A percentile compares a stretch with the other conserved stretches of the same genome.
These are phyloP conservation scores for Didymella arachidicola DNA, from an alignment of 2,329 filamentous ascomycete genomes.

Conservation along the genomic window DNA sequence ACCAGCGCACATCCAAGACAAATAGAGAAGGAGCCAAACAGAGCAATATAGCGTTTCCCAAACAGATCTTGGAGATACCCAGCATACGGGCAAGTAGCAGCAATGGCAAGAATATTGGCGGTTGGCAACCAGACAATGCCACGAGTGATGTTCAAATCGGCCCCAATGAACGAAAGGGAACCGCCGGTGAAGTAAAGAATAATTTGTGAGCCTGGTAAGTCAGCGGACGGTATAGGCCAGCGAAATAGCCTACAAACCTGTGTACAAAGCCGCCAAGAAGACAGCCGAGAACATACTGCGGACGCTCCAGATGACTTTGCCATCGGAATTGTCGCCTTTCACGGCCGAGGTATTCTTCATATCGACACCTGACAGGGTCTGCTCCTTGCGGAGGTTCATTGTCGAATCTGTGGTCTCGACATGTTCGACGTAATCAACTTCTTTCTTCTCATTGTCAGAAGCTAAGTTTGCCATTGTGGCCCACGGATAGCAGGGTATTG, in stretches of 20 bases:
- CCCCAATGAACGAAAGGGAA: constrained; percentile 42
- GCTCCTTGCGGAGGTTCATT: constrained; percentile 36
- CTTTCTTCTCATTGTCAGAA: constrained; percentile 35
- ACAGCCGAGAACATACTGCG: constrained; percentile 47
- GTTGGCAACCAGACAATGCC: constrained; percentile 46
- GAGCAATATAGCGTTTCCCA: constrained; percentile 47
- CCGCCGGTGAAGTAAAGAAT: constrained; percentile 48
- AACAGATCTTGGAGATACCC: constrained; percentile 50
- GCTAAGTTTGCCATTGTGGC: constrained; percentile 28
- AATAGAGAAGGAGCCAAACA: constrained; percentile 43
- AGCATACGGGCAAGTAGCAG: constrained; percentile 45
- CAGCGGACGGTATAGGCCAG: not conserved
- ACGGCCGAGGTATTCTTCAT: constrained; percentile 46
- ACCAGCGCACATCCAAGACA: constrained; percentile 42
- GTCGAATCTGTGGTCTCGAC: constrained; percentile 31
- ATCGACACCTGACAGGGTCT: constrained; percentile 44
- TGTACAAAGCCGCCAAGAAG: constrained; percentile 51
- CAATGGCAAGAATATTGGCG: constrained; percentile 47
- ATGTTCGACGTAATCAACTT: constrained; percentile 36
- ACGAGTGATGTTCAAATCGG: constrained; percentile 34
- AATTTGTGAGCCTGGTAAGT: constrained; percentile 41
- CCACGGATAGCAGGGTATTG: not conserved
- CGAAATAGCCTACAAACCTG: constrained; percentile 24
- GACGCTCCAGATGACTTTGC: constrained; percentile 48
- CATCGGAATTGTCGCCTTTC: constrained; percentile 53